Percentiles rank a stretch among this genome's conserved stretches.
Evolutionary conservation across 148 eudicot genomes (phyloP).

Genomic region (Camellia lanceoleosa): DNA sequence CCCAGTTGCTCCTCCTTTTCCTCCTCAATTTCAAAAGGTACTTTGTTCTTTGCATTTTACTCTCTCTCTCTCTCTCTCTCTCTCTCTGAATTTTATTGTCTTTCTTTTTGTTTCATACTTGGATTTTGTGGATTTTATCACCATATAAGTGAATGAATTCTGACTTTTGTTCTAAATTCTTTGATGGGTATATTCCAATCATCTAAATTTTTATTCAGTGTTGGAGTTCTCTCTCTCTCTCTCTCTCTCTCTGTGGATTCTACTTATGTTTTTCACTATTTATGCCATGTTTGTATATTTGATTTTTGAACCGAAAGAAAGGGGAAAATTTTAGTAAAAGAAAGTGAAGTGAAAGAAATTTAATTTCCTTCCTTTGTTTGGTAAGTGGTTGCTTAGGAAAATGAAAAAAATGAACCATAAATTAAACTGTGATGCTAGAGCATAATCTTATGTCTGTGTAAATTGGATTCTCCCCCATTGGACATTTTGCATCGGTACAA

Average conservation of each 20-base stretch:
- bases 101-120: not conserved
- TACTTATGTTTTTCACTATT: not conserved
- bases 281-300: not conserved
- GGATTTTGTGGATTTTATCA: not conserved
- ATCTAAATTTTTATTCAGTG: not conserved
- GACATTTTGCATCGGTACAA: not conserved
- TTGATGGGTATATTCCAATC: not conserved
- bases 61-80: not conserved
- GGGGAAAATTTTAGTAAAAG: too few relatives aligned
- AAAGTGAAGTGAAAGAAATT: too few relatives aligned
- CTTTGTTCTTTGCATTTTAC: not conserved
- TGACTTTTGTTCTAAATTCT: slow-evolving; percentile 9
- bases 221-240: not conserved
- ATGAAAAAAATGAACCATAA: too few relatives aligned
- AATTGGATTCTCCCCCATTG: not conserved
- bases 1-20: slow-evolving; percentile 7
- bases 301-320: too few relatives aligned
- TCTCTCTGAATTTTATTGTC: not conserved
- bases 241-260: not conserved
- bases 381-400: too few relatives aligned
- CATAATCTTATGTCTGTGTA: not conserved
- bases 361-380: too few relatives aligned
- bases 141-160: not conserved
- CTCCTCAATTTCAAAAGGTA: slow-evolving; percentile 22
- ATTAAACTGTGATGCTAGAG: not conserved